Conservation (phyloP, 257 asterid genomes). For the Perilla frutescens region DNA sequence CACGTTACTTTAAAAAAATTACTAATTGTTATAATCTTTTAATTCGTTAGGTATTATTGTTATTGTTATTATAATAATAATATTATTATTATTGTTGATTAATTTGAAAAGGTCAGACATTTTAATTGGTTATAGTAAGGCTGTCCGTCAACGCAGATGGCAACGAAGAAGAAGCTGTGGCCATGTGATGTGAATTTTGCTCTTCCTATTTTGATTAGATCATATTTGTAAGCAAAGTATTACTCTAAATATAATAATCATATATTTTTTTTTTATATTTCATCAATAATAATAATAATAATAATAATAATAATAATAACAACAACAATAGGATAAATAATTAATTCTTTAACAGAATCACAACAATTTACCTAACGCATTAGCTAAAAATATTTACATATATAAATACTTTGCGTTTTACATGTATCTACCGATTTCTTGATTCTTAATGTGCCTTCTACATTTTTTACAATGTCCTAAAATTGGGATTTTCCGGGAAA, state of each 20-base stretch:
- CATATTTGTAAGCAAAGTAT: background rate
- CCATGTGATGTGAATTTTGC: conserved; percentile 31
- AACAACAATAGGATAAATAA: background rate
- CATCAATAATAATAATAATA: background rate
- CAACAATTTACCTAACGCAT: conserved; percentile 5
- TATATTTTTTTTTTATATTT: background rate
- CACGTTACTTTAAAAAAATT: conserved; percentile 30
- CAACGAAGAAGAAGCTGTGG: conserved; percentile 27
- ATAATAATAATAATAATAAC: background rate
- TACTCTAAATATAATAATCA: background rate
- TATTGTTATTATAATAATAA: background rate
- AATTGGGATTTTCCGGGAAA: background rate
- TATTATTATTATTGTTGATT: background rate
- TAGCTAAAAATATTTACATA: background rate
- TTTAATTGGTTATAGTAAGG: conserved; percentile 18
- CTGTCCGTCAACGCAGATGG: conserved; percentile 32
- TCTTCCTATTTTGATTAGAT: background rate
- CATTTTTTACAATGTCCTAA: background rate
- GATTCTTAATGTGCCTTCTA: background rate
- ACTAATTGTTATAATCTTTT: background rate
- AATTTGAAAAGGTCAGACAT: conserved; percentile 30
- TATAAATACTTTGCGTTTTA: background rate
- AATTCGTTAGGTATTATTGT: background rate
- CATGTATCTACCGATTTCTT: background rate
- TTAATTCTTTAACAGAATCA: background rate